These are phyloP conservation scores for Paramyrothecium roridum DNA, from an alignment of 2,329 filamentous ascomycete species.

Conservation along the genomic window DNA sequence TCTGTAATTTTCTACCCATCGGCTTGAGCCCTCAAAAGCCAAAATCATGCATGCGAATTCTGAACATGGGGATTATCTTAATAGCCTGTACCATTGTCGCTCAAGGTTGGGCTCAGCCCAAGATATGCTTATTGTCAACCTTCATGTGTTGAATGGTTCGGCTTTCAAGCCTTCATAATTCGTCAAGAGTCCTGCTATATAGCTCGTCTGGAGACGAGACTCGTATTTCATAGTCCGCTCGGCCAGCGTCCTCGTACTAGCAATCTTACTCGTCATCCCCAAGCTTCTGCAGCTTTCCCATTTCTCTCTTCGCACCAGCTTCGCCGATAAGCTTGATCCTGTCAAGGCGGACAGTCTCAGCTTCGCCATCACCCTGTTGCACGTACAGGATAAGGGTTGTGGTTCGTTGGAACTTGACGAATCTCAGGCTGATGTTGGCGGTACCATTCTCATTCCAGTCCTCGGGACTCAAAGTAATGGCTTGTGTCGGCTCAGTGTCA, in stretches of 20 bases:
- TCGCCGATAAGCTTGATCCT: slow-evolving; percentile 81
- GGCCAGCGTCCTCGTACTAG: neutral
- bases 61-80: too few relatives aligned
- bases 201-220: too few relatives aligned
- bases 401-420: slow-evolving; percentile 97
- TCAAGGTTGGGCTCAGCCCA: too few relatives aligned
- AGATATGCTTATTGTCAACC: too few relatives aligned
- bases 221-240: too few relatives aligned
- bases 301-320: slow-evolving; percentile 83
- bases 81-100: too few relatives aligned
- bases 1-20: neutral
- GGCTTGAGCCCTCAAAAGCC: neutral
- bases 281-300: slow-evolving; percentile 95
- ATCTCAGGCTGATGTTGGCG: slow-evolving; percentile 70
- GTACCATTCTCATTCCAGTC: slow-evolving; percentile 84
- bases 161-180: too few relatives aligned
- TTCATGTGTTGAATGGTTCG: too few relatives aligned
- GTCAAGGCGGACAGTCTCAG: slow-evolving; percentile 83
- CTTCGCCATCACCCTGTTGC: slow-evolving; percentile 76
- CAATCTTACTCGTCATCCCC: slow-evolving; percentile 52
- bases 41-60: neutral
- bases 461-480: slow-evolving; percentile 66
- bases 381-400: slow-evolving; percentile 85
- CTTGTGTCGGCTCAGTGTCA: slow-evolving; percentile 76
- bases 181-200: too few relatives aligned